Evolutionary conservation across 2,329 filamentous ascomycete species (phyloP), one percentile per base, ranked within the genome.

Genomic region (Macroventuria anomochaeta): DNA sequence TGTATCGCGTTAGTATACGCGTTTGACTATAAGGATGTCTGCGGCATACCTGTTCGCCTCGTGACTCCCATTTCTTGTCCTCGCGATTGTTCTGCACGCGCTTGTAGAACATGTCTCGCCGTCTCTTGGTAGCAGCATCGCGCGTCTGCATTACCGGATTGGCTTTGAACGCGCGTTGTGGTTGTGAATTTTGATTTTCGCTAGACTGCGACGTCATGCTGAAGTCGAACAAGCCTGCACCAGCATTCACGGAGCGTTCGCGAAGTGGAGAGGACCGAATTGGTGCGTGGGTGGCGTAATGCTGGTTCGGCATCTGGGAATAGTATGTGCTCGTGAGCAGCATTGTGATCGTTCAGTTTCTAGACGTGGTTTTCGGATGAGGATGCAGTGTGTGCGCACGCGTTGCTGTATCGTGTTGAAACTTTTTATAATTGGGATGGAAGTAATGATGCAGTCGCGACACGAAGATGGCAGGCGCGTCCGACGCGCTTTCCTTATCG

Each of bases 61-160:
- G 66, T 13, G 63, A 63, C 53, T 77, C 75, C 74, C 77, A 82
- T 40, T 74, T 72, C 65, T 70, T 71, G 5, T 81, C 79, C 4
- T 81, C 79, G 34, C 79, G 66, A 2, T 67, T 67, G 34, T 75
- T 74, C 43, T 76, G 68, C 10, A 82, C 76, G 46, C 77, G 88
- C 67, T 86, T 84, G 54, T 93, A 76, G 64, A 93, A 93, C 50
- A 88, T 77, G 26, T 83, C 83, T 39, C 89, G 79, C 52, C 90
- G 78, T 47, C 82, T 79, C 68, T 90, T 86, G 49, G 86, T 84
- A 0, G 80, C 79, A 15, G 84, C 84, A 68, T 91, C 76, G 43
- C 84, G 80, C 55, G 76, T 82, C 59, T 83, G 82, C 15, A 86
- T 75, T 6, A 88, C 64, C 0, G 87, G 88, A 57, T 88, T 90